Conservation (phyloP, 1,284 basidiomycete species). For the Ustilago curta region DNA sequence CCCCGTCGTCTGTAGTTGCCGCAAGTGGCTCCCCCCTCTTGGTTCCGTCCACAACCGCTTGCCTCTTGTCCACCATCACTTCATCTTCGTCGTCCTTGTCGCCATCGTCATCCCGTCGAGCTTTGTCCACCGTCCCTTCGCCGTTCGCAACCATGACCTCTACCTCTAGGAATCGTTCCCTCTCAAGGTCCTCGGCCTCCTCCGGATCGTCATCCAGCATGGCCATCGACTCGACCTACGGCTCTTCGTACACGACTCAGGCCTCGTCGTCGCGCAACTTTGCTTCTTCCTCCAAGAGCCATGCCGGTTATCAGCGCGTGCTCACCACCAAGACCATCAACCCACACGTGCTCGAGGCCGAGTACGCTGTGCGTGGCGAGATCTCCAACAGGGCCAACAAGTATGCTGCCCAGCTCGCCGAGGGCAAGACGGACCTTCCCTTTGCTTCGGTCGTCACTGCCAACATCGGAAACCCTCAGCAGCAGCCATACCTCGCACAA, state of each 20-base stretch:
- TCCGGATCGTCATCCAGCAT: slow-evolving; percentile 34
- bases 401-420: slow-evolving; percentile 71
- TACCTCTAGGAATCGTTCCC: slow-evolving; percentile 19
- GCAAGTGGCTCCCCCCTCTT: not conserved
- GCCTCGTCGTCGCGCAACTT: slow-evolving; percentile 36
- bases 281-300: slow-evolving; percentile 38
- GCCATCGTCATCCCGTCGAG: slow-evolving; percentile 15
- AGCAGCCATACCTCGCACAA: slow-evolving; percentile 87
- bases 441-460: slow-evolving; percentile 91
- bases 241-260: slow-evolving; percentile 44
- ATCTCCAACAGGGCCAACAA: slow-evolving; percentile 91
- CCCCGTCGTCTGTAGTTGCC: slow-evolving; percentile 9
- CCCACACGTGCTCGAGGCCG: slow-evolving; percentile 84
- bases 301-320: slow-evolving; percentile 70
- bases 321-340: slow-evolving; percentile 73
- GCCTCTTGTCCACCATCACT: slow-evolving; percentile 10
- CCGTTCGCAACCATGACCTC: slow-evolving; percentile 21
- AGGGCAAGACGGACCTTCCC: slow-evolving; percentile 76
- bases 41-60: not conserved
- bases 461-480: slow-evolving; percentile 98
- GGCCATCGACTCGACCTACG: slow-evolving; percentile 26
- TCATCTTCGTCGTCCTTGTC: slow-evolving; percentile 2
- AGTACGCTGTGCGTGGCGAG: slow-evolving; percentile 97
- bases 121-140: slow-evolving; percentile 14
- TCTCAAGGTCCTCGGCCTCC: slow-evolving; percentile 31